These are phyloP conservation scores for Alternaria tenuissima DNA, from an alignment of 2,329 filamentous ascomycete species.

Conservation along the genomic window DNA sequence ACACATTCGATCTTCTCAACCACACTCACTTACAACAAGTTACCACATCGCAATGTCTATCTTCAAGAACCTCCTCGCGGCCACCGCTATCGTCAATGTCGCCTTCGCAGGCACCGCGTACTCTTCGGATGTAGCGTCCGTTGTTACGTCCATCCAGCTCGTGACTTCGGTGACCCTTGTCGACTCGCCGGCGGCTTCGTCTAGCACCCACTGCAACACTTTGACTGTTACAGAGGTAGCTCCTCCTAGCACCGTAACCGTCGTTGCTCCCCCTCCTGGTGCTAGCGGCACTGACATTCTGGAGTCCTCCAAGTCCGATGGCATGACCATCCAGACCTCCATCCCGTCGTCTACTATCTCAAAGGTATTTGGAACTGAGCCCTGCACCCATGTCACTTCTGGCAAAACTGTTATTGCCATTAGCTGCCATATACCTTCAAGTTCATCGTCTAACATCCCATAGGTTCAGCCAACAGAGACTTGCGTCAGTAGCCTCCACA, in stretches of 20 bases:
- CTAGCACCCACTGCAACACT: conserved; percentile 3
- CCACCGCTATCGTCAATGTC: conserved; percentile 13
- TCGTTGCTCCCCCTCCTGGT: conserved; percentile 5
- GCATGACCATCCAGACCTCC: neutral
- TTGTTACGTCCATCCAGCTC: conserved; percentile 10
- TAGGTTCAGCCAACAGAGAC: neutral
- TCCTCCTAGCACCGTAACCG: conserved; percentile 3
- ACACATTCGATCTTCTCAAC: conserved; percentile 4
- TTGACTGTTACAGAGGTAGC: conserved; percentile 7
- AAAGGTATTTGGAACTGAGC: neutral
- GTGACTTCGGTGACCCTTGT: conserved; percentile 5
- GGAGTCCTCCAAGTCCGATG: neutral
- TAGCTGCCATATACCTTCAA: neutral
- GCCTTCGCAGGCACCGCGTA: conserved; percentile 9
- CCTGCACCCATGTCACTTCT: neutral
- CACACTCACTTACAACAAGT: conserved; percentile 2
- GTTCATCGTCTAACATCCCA: neutral
- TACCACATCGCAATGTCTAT: conserved; percentile 11
- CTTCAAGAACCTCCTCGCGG: conserved; percentile 13
- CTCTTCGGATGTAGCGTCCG: conserved; percentile 3
- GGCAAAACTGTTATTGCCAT: neutral
- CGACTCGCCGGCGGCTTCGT: neutral
- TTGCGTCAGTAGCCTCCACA: neutral
- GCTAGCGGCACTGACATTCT: neutral
- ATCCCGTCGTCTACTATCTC: neutral